Evolutionary conservation across 2,329 filamentous ascomycete genomes (phyloP).

Genomic region (Fusarium sp.): DNA sequence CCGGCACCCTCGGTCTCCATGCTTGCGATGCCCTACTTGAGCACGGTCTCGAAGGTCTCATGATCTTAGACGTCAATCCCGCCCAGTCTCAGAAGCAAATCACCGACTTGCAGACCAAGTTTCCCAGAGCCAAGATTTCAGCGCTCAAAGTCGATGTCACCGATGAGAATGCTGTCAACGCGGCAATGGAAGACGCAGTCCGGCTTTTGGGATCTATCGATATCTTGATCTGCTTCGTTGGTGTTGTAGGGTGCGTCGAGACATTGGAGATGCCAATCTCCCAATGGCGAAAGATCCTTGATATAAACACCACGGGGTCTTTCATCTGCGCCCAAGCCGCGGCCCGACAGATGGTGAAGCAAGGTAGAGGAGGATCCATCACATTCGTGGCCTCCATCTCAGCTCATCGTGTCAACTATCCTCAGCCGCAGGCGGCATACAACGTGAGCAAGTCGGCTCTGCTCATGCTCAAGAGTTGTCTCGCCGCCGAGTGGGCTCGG

Average conservation of each 20-base stretch:
- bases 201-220: constrained; percentile 22
- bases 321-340: constrained; percentile 78
- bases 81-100: constrained; percentile 51
- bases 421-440: constrained; percentile 78
- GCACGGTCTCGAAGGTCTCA: constrained; percentile 70
- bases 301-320: constrained; percentile 78
- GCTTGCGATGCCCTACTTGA: constrained; percentile 75
- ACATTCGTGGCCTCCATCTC: constrained; percentile 76
- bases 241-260: constrained; percentile 55
- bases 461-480: constrained; percentile 68
- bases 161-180: constrained; percentile 16
- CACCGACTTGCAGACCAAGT: constrained; percentile 12
- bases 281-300: constrained; percentile 74
- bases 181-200: constrained; percentile 15
- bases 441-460: constrained; percentile 79
- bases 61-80: constrained; percentile 70
- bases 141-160: constrained; percentile 29
- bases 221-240: constrained; percentile 29
- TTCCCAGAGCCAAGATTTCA: constrained; percentile 27
- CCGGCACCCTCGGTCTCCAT: constrained; percentile 25
- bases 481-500: constrained; percentile 70
- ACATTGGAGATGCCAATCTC: constrained; percentile 69
- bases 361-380: constrained; percentile 67
- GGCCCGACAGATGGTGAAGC: constrained; percentile 62
- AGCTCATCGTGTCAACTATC: constrained; percentile 76